These are phyloP conservation scores for Venturia effusa DNA, from an alignment of 2,329 filamentous ascomycete genomes.

Conservation along the genomic window DNA sequence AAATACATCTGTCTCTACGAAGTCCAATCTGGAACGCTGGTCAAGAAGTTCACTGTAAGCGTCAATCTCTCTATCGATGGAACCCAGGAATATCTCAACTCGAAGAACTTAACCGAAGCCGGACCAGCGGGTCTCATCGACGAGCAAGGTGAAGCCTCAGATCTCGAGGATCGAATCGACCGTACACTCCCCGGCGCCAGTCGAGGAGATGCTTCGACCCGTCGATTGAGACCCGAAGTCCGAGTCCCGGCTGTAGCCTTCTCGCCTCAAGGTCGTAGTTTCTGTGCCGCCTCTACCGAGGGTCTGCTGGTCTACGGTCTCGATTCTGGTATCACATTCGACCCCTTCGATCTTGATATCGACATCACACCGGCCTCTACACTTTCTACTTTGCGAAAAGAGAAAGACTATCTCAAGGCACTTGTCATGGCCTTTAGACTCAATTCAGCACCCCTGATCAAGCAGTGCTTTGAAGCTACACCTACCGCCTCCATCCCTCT, in stretches of 20 bases:
- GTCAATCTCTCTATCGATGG: constrained; percentile 92
- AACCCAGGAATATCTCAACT: constrained; percentile 95
- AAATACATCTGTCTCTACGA: constrained; percentile 98
- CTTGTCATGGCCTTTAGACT: constrained; percentile 95
- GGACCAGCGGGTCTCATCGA: constrained; percentile 79
- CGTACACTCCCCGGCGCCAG: constrained; percentile 72
- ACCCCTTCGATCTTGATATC: constrained; percentile 92
- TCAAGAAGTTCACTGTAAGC: constrained; percentile 93
- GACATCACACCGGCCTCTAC: constrained; percentile 74
- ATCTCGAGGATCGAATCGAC: constrained; percentile 76
- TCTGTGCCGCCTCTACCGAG: constrained; percentile 92
- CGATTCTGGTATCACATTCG: constrained; percentile 74
- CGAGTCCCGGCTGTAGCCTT: constrained; percentile 78
- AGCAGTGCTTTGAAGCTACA: constrained; percentile 74
- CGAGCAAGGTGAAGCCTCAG: constrained; percentile 76
- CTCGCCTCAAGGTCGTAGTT: constrained; percentile 76
- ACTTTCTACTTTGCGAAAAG: constrained; percentile 53
- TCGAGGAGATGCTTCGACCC: constrained; percentile 71
- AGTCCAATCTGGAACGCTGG: constrained; percentile 77
- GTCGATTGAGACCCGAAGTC: constrained; percentile 70
- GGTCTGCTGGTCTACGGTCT: constrained; percentile 88
- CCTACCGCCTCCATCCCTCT: constrained; percentile 65
- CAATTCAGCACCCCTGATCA: constrained; percentile 73
- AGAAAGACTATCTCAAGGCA: constrained; percentile 79
- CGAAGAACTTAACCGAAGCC: constrained; percentile 79